phyloP scores from a whole-genome alignment of 805 yeast genomes.

The Sugiyamaella marilandica region DNA sequence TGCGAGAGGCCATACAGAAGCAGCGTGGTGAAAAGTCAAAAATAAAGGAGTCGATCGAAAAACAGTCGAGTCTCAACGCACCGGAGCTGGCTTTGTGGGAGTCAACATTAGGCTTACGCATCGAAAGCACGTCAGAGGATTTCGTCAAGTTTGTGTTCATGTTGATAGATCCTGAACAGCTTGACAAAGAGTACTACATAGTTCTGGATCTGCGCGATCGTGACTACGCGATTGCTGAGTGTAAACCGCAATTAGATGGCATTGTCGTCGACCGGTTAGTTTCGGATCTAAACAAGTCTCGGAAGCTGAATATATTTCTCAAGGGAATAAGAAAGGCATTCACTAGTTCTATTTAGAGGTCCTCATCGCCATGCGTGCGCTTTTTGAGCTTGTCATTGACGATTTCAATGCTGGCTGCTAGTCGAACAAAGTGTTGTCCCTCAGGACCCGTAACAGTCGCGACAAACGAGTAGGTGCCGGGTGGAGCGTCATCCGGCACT shows the following conservation, averaged over 20 bases:
- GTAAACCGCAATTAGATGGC: constrained; percentile 37
- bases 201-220: constrained; percentile 44
- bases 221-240: constrained; percentile 31
- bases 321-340: constrained; percentile 27
- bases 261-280: constrained; percentile 22
- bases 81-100: constrained; percentile 54
- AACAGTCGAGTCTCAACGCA: constrained; percentile 44
- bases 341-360: background rate
- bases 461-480: constrained; percentile 28
- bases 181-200: constrained; percentile 40
- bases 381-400: constrained; percentile 1
- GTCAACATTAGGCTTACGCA: constrained; percentile 48
- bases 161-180: constrained; percentile 43
- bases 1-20: constrained; percentile 31
- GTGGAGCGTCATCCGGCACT: constrained; percentile 28
- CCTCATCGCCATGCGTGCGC: constrained; percentile 10
- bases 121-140: constrained; percentile 48
- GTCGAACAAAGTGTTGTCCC: constrained; percentile 17
- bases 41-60: constrained; percentile 31
- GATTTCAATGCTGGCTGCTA: constrained; percentile 21
- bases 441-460: constrained; percentile 25
- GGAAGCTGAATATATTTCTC: constrained; percentile 26
- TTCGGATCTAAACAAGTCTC: constrained; percentile 22
- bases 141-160: constrained; percentile 45
- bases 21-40: constrained; percentile 33